Base-by-base conservation (phyloP, 2,329 filamentous ascomycete species). In the Macroventuria anomochaeta region DNA sequence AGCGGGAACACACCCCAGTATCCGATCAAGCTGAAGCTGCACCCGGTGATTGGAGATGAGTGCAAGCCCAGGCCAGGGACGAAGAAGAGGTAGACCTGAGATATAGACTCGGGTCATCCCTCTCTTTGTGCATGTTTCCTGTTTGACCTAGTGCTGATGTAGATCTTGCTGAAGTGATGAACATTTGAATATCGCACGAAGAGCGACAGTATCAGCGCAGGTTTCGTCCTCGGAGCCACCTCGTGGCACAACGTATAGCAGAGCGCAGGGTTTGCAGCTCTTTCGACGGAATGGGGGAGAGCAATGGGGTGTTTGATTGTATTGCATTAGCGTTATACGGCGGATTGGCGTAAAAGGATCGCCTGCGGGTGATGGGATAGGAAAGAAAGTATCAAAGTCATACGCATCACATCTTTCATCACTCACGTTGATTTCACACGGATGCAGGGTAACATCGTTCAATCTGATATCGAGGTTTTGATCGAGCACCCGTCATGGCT, bases 1-100 rank as follows among this genome's bases (percentile, higher is more conserved):
- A 85, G 89, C 61, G 85, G 82, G 62, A 97, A 97, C 77, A 95
- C 81, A 21, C 86, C 86, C 52, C 62, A 75, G 62, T 73, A 76
- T n/a, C 76, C 78, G 3, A 79, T 77, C 61, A 81, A 81, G 69
- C 75, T 82, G 55, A 81, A 81, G 73, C 65, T 82, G 51, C 80
- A 82, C 61, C 78, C 79, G 0, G 71, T 82, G 20, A 55, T 67
- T 4, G 74, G 75, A 0, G 80, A 82, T 42, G 79, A 81, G 69
- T 81, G 79, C 68, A 81, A 82, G 68, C 79, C 79, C 4, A 64
- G 79, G 49, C 77, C 78, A 7, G 78, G 78, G 41, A 71, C 67
- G 32, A 77, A 76, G 71, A 81, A 80, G 76, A 71, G 76, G 68
- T 80, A 76, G 39, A 43, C 21, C 15, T 11, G 25, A 13, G 12